phyloP scores from a whole-genome alignment of 768 basidiomycete species.

The Calocera viscosa region DNA sequence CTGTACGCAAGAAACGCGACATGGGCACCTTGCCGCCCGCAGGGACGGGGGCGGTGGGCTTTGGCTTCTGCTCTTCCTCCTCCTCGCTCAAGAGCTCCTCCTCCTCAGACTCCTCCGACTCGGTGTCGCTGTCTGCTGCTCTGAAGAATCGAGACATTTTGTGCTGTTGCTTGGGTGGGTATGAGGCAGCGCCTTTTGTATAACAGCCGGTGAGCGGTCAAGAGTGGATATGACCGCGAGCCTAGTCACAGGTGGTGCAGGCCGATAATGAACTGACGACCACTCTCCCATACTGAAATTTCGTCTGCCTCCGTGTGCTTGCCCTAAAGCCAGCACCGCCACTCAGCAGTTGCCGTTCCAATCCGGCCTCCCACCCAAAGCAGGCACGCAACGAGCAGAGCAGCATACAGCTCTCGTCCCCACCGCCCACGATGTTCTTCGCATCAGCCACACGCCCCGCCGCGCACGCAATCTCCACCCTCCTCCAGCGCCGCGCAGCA shows the following conservation, averaged over 20 bases:
- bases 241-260: background rate
- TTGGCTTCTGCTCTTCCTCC: slow-evolving; percentile 37
- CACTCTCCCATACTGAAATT: background rate
- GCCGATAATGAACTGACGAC: background rate
- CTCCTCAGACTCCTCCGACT: slow-evolving; percentile 51
- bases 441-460: background rate
- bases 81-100: slow-evolving; percentile 60
- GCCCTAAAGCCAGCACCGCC: background rate
- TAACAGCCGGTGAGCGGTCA: background rate
- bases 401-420: background rate
- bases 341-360: background rate
- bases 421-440: background rate
- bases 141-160: slow-evolving; percentile 83
- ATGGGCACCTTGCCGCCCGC: slow-evolving; percentile 42
- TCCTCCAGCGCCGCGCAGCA: slow-evolving; percentile 40
- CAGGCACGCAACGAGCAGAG: background rate
- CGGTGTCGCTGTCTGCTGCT: slow-evolving; percentile 51
- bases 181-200: slow-evolving; percentile 21
- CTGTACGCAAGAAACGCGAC: slow-evolving; percentile 59
- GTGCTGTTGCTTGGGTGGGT: slow-evolving; percentile 13
- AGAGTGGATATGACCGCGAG: background rate
- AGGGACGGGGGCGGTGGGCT: slow-evolving; percentile 32
- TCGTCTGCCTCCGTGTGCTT: slow-evolving; percentile 5
- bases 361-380: background rate
- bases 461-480: background rate